phyloP scores from a whole-genome alignment of 2,329 filamentous ascomycete species.

The Penicillium sp. region DNA sequence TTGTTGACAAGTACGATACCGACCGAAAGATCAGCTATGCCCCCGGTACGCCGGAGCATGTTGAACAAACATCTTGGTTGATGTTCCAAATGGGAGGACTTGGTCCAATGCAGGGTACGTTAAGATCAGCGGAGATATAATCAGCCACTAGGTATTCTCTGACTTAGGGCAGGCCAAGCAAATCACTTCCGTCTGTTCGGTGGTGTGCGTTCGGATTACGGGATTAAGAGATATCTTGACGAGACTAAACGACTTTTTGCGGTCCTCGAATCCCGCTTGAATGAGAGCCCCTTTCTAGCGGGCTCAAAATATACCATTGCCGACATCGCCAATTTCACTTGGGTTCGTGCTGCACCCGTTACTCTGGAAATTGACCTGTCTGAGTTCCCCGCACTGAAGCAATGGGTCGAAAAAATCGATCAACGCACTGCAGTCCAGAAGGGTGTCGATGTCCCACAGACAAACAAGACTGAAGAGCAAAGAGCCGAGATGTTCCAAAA shows the following conservation, averaged over 20 bases:
- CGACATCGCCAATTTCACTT: slow-evolving; percentile 49
- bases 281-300: slow-evolving; percentile 46
- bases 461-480: slow-evolving; percentile 14
- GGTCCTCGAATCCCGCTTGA: slow-evolving; percentile 47
- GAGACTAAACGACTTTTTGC: slow-evolving; percentile 52
- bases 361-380: slow-evolving; percentile 31
- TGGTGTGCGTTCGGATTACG: slow-evolving; percentile 45
- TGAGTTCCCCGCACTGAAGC: slow-evolving; percentile 35
- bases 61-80: slow-evolving; percentile 49
- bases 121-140: background rate
- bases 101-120: slow-evolving; percentile 44
- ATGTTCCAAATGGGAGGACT: slow-evolving; percentile 47
- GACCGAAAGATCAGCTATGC: slow-evolving; percentile 46
- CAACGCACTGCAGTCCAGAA: slow-evolving; percentile 32
- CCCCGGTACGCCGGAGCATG: slow-evolving; percentile 44
- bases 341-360: slow-evolving; percentile 35
- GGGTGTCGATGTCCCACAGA: slow-evolving; percentile 21
- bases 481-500: slow-evolving; percentile 12
- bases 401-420: slow-evolving; percentile 32
- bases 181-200: slow-evolving; percentile 52
- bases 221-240: slow-evolving; percentile 49
- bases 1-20: slow-evolving; percentile 47
- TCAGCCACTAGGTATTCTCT: background rate
- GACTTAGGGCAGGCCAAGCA: slow-evolving; percentile 40
- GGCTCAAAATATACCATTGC: slow-evolving; percentile 51